Evolutionary conservation across 139 green algal genomes (phyloP), one percentile per base, ranked within the genome.

Genomic region (Tetradesmus lagerheimii): DNA sequence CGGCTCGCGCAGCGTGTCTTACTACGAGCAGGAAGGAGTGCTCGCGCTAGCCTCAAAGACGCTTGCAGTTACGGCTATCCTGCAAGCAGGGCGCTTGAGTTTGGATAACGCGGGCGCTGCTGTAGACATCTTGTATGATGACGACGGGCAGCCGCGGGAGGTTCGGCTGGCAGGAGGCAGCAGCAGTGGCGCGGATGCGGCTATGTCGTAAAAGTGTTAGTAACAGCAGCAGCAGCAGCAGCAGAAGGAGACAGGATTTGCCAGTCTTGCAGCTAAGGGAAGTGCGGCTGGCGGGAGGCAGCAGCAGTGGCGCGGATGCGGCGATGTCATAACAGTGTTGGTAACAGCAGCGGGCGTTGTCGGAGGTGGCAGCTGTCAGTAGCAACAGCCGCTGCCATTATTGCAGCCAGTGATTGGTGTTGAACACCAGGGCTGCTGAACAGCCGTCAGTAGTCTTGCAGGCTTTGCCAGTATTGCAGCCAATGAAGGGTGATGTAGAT

Each of bases 31-130:
- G 50, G 79, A 93, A 87, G 92, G 92, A 11, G 38, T 89, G 88
- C 89, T 93, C 76, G 92, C 92, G 25, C 45, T 94, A 66, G 78
- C 50, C n/a, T 81, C 77, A 31, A 86, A 78, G 64, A 93, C 91
- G 0, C 37, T 91, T 16, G 27, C 74, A 1, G 90, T 94, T 4
- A 96, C 94, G 5, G 94, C 94, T 20, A 93, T 96, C 76, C 89
- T 96, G 67, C 84, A 96, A 62, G 94, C 94, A 25, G 94, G 92
- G 23, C 87, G 92, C 5, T 0, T 94, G 47, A 93, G 86, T 23
- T 84, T 96, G 27, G 92, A 95, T 74, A 85, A 78, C 31, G 78
- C 57, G 1, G 89, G 89, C 25, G 64, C 39, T 23, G 75, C 78
- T 34, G 92, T 95, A 35, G 74, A 80, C 1, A 93, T 95, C 23